Evolutionary conservation across 2,329 filamentous ascomycete species (phyloP), one percentile per base, ranked within the genome.

Genomic region (Trichoderma sp.): DNA sequence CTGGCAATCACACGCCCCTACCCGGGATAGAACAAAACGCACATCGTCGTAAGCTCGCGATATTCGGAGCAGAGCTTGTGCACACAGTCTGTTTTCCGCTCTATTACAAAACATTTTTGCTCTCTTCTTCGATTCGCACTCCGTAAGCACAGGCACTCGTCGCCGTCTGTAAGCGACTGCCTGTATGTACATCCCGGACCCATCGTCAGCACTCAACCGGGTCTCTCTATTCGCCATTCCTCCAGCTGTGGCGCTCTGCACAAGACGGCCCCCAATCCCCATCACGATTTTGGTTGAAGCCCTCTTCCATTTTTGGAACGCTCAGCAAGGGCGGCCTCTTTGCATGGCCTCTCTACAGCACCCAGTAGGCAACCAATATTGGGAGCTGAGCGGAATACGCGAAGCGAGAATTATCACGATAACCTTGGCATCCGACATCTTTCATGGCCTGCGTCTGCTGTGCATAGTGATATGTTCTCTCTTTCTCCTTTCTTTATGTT

Each of bases 281-380:
- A 66, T 47, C 14, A 24, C 37, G 57, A 27, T 31, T 33, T 37
- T 35, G 29, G 19, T 55, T 7, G n/a, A 29, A 52, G 40, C 29
- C 53, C 10, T 58, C 21, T 31, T 67, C 64, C 55, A 67, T 58
- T 58, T 67, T 59, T 67, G 63, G 63, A 67, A 13, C 59, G 40
- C n/a, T 67, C 55, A 66, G 40, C 35, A 52, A 58, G 35, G 63
- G 63, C 63, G 63, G 63, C 63, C 63, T 67, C 63, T 55, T 21
- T 58, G 37, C 40, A 40, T 67, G 63, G 63, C 63, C 53, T 59
- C 63, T 27, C 29, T 33, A 52, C 35, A 35, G 58, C 63, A 53
- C 57, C 47, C 19, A 14, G 10, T 14, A 19, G 13, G 14, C 21
- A 16, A 16, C 24, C 40, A 31, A 67, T 31, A 52, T 13, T 37